These are phyloP conservation scores for Suillus lakei DNA, from an alignment of 768 basidiomycete species.

Conservation along the genomic window DNA sequence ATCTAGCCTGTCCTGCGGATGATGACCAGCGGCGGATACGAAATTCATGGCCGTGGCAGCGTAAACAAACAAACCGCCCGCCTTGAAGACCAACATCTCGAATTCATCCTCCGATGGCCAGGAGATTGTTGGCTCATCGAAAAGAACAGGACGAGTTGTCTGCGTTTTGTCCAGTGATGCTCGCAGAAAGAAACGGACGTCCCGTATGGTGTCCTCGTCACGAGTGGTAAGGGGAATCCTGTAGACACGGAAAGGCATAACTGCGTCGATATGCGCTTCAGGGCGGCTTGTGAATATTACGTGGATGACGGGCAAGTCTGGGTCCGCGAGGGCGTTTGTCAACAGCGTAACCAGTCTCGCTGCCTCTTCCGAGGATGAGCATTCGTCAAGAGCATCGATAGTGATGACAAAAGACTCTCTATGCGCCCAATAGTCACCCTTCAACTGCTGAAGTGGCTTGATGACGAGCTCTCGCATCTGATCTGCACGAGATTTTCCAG, in stretches of 20 bases:
- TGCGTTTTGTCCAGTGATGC: slow-evolving; percentile 17
- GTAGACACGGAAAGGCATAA: slow-evolving; percentile 8
- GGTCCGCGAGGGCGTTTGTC: slow-evolving; percentile 12
- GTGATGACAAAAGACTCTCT: slow-evolving; percentile 5
- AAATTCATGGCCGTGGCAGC: slow-evolving; percentile 2
- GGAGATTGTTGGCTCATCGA: slow-evolving; percentile 3
- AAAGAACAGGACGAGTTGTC: slow-evolving; percentile 2
- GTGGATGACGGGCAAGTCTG: background rate
- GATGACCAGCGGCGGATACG: background rate
- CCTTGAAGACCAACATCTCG: slow-evolving; percentile 16
- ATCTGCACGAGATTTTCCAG: slow-evolving; percentile 2
- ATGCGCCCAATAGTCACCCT: too few species aligned
- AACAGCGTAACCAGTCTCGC: slow-evolving; percentile 13
- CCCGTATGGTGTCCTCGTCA: slow-evolving; percentile 12
- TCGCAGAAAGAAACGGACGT: slow-evolving; percentile 19
- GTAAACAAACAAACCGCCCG: slow-evolving; percentile 20
- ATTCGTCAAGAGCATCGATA: slow-evolving; percentile 12
- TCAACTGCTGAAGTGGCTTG: slow-evolving; percentile 12
- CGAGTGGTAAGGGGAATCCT: slow-evolving; percentile 5
- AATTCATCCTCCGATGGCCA: slow-evolving; percentile 23
- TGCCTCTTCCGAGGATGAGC: slow-evolving; percentile 15
- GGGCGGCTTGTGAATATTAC: slow-evolving; percentile 1
- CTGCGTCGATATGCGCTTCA: background rate
- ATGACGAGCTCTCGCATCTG: slow-evolving; percentile 20
- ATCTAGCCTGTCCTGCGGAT: background rate